phyloP scores from a whole-genome alignment of 78 protist genomes.

The Planoprotostelium fungivorum region DNA sequence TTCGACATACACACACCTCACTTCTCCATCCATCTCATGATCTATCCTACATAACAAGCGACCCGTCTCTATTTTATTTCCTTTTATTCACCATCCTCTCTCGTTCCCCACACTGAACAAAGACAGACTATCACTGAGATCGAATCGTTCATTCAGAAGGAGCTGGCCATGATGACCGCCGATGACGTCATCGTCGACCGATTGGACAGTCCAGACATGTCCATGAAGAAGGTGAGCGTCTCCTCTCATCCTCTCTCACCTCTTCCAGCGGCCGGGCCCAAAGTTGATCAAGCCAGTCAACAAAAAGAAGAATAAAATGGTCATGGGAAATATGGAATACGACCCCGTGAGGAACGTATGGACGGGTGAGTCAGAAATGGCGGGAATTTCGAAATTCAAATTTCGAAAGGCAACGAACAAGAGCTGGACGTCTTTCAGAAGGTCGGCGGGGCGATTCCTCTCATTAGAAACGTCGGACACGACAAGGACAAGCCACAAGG shows the following conservation, averaged over 20 bases:
- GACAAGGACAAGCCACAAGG: neutral
- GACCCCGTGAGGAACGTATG: neutral
- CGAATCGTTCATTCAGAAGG: neutral
- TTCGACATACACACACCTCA: too few relatives aligned
- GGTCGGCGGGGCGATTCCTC: neutral
- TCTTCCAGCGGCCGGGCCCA: constrained; percentile 39
- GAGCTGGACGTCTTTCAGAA: neutral
- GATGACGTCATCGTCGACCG: neutral
- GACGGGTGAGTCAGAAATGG: neutral
- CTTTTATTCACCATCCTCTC: neutral
- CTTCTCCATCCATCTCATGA: too few relatives aligned
- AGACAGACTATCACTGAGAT: neutral
- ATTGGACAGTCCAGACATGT: neutral
- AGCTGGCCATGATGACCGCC: neutral
- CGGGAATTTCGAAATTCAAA: neutral
- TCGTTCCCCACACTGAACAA: neutral
- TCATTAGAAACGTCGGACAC: neutral
- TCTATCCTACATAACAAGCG: neutral
- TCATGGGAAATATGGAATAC: neutral
- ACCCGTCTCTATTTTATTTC: neutral
- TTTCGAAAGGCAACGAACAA: neutral
- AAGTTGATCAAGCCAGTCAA: constrained; percentile 49
- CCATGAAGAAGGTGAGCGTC: neutral
- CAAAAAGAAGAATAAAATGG: constrained; percentile 33
- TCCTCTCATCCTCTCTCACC: neutral